Evolutionary conservation across 1,284 basidiomycete species (phyloP).

Genomic region (Tylopilus orsonianus): DNA sequence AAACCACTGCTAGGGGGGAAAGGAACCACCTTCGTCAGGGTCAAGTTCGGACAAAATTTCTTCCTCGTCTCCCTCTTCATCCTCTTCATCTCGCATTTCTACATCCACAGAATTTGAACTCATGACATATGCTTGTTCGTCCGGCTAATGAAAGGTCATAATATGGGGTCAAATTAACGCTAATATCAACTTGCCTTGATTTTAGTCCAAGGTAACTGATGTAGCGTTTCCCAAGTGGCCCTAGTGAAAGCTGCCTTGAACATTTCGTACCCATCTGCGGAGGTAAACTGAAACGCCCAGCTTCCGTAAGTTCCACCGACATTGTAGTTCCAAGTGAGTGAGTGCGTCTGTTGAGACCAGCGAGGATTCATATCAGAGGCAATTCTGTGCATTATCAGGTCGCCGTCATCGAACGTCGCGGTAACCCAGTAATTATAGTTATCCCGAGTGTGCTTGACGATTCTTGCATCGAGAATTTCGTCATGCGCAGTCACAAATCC

Average conservation of each 20-base stretch:
- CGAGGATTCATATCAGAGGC: slow-evolving; percentile 76
- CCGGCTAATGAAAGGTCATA: slow-evolving; percentile 41
- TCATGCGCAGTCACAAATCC: slow-evolving; percentile 66
- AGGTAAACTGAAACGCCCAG: slow-evolving; percentile 80
- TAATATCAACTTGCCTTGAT: slow-evolving; percentile 61
- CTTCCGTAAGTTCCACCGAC: slow-evolving; percentile 68
- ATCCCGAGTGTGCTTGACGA: slow-evolving; percentile 53
- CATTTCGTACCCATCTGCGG: slow-evolving; percentile 55
- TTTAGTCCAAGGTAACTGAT: slow-evolving; percentile 78
- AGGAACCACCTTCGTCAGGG: slow-evolving; percentile 48
- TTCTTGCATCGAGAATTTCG: slow-evolving; percentile 68
- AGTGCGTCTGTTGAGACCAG: slow-evolving; percentile 59
- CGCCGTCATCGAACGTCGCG: slow-evolving; percentile 50
- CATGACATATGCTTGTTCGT: slow-evolving; percentile 79
- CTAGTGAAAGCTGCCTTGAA: slow-evolving; percentile 73
- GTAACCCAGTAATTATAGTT: slow-evolving; percentile 66
- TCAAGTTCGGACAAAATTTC: slow-evolving; percentile 67
- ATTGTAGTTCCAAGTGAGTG: slow-evolving; percentile 85
- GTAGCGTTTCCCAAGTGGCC: slow-evolving; percentile 82
- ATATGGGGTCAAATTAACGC: not conserved
- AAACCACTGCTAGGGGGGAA: slow-evolving; percentile 3
- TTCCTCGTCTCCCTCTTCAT: slow-evolving; percentile 76
- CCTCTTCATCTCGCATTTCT: slow-evolving; percentile 77
- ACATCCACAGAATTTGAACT: slow-evolving; percentile 77
- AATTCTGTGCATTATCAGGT: slow-evolving; percentile 62